Percentiles rank a stretch among this genome's conserved stretches.
phyloP scores from a whole-genome alignment of 1,284 basidiomycete genomes.

The Tilletia indica region DNA sequence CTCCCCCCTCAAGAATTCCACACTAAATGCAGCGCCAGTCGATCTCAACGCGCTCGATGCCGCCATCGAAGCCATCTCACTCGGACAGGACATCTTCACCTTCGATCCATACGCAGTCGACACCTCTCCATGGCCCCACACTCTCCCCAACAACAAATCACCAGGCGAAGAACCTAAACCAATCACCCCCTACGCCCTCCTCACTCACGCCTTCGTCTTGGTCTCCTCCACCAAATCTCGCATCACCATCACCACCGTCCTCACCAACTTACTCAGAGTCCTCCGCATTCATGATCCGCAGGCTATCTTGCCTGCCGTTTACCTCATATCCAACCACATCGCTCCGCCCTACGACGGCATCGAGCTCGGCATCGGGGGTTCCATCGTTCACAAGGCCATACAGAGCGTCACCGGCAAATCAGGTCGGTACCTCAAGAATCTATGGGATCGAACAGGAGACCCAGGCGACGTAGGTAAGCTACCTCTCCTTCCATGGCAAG shows the following conservation, averaged over 20 bases:
- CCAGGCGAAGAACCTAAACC: conserved; percentile 24
- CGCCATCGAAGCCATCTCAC: conserved; percentile 36
- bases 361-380: conserved; percentile 59
- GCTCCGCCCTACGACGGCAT: conserved; percentile 63
- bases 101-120: conserved; percentile 47
- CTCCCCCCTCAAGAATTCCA: neutral
- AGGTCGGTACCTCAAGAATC: conserved; percentile 66
- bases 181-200: conserved; percentile 73
- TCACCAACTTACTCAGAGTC: conserved; percentile 76
- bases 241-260: conserved; percentile 72
- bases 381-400: conserved; percentile 75
- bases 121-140: conserved; percentile 39
- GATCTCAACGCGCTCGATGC: conserved; percentile 38
- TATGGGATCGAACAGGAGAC: conserved; percentile 56
- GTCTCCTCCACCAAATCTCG: conserved; percentile 76
- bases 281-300: conserved; percentile 69
- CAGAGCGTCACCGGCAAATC: conserved; percentile 78
- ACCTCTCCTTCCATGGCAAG: too few species aligned
- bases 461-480: conserved; percentile 44
- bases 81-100: conserved; percentile 52
- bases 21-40: neutral
- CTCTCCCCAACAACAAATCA: conserved; percentile 18
- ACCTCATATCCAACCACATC: conserved; percentile 82
- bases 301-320: conserved; percentile 77
- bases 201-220: conserved; percentile 72